Evolutionary conservation across 345 rosid genomes (phyloP).

Genomic region (Brassica nigra): DNA sequence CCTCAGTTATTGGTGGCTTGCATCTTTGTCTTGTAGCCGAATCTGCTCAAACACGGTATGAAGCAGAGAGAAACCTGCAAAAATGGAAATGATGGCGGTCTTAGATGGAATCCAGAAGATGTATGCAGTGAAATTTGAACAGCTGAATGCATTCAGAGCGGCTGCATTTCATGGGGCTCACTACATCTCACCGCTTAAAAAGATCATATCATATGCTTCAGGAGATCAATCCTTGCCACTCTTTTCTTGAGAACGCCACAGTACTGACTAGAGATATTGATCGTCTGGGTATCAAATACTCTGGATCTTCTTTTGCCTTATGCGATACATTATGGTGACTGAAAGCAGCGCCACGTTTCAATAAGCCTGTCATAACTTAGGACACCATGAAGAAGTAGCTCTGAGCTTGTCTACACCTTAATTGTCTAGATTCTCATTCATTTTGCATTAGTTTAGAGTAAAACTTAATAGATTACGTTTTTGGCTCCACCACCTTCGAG

Average conservation of each 20-base stretch:
- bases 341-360: no score
- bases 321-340: no score
- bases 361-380: no score
- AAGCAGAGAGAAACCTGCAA: slow-evolving; percentile 78
- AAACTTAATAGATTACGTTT: slow-evolving; percentile 37
- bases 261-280: background rate
- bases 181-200: slow-evolving; percentile 74
- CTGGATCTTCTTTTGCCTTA: background rate
- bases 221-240: slow-evolving; percentile 70
- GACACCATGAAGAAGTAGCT: no score
- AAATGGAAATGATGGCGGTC: slow-evolving; percentile 80
- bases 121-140: slow-evolving; percentile 79
- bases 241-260: slow-evolving; percentile 37
- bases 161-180: slow-evolving; percentile 84
- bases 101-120: slow-evolving; percentile 91
- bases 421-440: no score
- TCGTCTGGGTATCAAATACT: background rate
- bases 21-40: slow-evolving; percentile 44
- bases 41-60: slow-evolving; percentile 61
- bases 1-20: slow-evolving; percentile 12
- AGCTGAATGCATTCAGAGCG: slow-evolving; percentile 74
- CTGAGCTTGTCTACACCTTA: no score
- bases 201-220: slow-evolving; percentile 81
- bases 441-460: no score
- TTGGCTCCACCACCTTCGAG: slow-evolving; percentile 99